Evolutionary conservation across 2,329 filamentous ascomycete species (phyloP).

Genomic region (Colletotrichum tropicicola): DNA sequence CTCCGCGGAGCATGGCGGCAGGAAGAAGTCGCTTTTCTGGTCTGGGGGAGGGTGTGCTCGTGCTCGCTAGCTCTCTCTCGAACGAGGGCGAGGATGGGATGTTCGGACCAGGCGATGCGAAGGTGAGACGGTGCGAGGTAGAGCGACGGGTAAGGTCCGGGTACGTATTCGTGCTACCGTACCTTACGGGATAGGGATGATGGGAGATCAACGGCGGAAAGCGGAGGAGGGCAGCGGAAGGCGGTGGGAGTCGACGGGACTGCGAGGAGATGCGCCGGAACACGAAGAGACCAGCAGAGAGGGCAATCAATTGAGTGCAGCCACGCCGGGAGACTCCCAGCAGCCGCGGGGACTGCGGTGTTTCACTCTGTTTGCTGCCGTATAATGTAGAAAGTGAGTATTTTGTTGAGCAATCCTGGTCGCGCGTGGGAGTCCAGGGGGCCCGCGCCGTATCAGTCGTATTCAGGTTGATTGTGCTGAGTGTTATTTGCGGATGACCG

Average conservation of each 20-base stretch:
- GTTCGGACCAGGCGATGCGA: conserved; percentile 11
- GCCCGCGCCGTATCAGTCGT: neutral
- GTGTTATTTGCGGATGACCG: too few species aligned
- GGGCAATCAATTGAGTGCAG: conserved; percentile 19
- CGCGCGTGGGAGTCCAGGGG: neutral
- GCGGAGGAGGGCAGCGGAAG: conserved; percentile 5
- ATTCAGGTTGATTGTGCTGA: conserved; percentile 7
- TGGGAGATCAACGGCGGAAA: conserved; percentile 6
- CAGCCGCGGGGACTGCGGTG: neutral
- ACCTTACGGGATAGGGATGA: conserved; percentile 3
- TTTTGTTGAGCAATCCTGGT: conserved; percentile 9
- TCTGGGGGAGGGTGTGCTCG: neutral
- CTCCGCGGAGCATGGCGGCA: neutral
- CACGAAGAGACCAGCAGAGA: neutral
- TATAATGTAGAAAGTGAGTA: too few species aligned
- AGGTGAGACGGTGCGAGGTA: conserved; percentile 4
- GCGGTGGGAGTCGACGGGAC: neutral
- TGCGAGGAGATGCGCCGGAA: neutral
- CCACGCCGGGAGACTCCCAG: conserved; percentile 6
- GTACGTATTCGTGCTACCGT: neutral
- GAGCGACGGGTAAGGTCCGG: neutral
- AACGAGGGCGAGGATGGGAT: conserved; percentile 7
- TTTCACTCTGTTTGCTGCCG: conserved; percentile 16
- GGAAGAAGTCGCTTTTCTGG: neutral
- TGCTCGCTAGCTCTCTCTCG: neutral